Base-by-base conservation (phyloP, 2,329 filamentous ascomycete species). In the Fusarium aywerte region DNA sequence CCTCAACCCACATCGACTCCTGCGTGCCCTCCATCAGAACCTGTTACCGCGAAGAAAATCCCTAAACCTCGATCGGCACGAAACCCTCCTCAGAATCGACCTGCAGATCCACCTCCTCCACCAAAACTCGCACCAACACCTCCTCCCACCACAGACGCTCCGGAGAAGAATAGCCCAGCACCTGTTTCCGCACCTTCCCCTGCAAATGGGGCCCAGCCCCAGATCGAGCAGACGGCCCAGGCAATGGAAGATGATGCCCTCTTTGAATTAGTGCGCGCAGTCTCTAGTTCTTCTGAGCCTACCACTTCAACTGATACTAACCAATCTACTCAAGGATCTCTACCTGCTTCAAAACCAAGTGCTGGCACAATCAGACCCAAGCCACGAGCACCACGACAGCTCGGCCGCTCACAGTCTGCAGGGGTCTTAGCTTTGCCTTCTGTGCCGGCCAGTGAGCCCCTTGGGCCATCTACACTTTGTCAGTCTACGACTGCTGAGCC, bases 371-470 rank as follows among this genome's bases (percentile, higher is more conserved):
- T 51, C 55, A 31, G 68, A 66, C 36, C 64, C 57, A 27, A 75
- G 56, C 40, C 50, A 53, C 42, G 49, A n/a, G 38, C 64, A 36
- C 18, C 73, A 12, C 74, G 77, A 50, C 70, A 73, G 5, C 47
- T 79, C 4, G 68, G 67, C 33, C 73, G 79, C 35, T 80, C 78
- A 27, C 78, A 80, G 18, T 80, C 79, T 3, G 73, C 78, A 4
- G 79, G 80, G 1, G 71, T 78, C 15, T 61, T 81, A 36, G 75
- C 73, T 32, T 65, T 81, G 9, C 78, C 80, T n/a, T 60, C 69
- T 18, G 65, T 78, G 20, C 75, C 78, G 11, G 81, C 83, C 5
- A 88, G 84, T 65, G 87, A 89, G 58, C 84, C 85, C 11, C 74
- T 75, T 23, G 76, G 80, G 2, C 82, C 81, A 20, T 81, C 77